These are phyloP conservation scores for Diaporthe velutina DNA, from an alignment of 2,329 filamentous ascomycete genomes.

Conservation along the genomic window DNA sequence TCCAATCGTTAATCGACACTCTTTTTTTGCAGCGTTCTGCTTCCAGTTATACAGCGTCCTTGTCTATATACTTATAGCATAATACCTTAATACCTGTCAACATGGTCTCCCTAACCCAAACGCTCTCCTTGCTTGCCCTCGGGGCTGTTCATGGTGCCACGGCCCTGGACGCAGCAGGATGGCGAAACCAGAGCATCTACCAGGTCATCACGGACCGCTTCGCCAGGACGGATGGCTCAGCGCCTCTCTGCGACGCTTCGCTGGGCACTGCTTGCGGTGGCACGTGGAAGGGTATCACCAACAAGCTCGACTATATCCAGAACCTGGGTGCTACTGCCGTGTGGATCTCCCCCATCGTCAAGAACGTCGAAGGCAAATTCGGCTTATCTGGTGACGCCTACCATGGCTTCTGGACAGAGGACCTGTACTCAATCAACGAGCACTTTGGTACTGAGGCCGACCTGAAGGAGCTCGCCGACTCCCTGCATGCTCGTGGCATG, in stretches of 20 bases:
- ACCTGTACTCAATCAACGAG: slow-evolving; percentile 62
- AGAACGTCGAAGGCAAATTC: slow-evolving; percentile 52
- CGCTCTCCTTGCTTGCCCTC: slow-evolving; percentile 21
- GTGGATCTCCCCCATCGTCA: slow-evolving; percentile 62
- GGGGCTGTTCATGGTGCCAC: slow-evolving; percentile 20
- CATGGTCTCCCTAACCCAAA: slow-evolving; percentile 17
- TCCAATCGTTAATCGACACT: slow-evolving; percentile 24
- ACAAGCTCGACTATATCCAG: slow-evolving; percentile 62
- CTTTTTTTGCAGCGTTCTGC: slow-evolving; percentile 8
- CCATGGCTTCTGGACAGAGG: slow-evolving; percentile 65
- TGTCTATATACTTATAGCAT: slow-evolving; percentile 3
- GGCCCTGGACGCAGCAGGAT: slow-evolving; percentile 41
- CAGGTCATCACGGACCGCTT: slow-evolving; percentile 59
- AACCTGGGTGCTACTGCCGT: slow-evolving; percentile 55
- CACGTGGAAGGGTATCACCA: slow-evolving; percentile 60
- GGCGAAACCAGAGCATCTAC: slow-evolving; percentile 56
- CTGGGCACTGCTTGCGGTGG: slow-evolving; percentile 60
- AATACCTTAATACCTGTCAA: slow-evolving; percentile 12
- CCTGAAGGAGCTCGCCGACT: slow-evolving; percentile 60
- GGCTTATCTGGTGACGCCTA: slow-evolving; percentile 50
- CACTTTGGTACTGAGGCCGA: slow-evolving; percentile 66
- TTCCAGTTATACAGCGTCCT: slow-evolving; percentile 6
- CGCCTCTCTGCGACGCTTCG: slow-evolving; percentile 48
- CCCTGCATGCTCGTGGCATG: slow-evolving; percentile 68
- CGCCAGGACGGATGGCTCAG: slow-evolving; percentile 52